Evolutionary conservation across 2,329 filamentous ascomycete genomes (phyloP), one percentile per base, ranked within the genome.

Genomic region (Colletotrichum sp.): DNA sequence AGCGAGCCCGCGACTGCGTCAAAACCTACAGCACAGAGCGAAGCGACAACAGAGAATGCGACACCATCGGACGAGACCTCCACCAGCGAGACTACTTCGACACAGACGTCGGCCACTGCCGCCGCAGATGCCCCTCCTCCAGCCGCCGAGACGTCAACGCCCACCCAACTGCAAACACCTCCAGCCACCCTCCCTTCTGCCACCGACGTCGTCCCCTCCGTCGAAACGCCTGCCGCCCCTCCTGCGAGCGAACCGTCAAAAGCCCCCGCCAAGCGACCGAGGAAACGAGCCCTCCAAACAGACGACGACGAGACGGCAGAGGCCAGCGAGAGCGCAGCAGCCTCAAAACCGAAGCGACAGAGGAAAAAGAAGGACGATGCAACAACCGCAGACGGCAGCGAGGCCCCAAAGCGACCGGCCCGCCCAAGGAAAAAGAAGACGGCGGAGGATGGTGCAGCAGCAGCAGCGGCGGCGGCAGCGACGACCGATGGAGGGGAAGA

Each of bases 361-460:
- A 64, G 77, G 25, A 78, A 76, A 25, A 76, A 62, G 56, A 76
- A 73, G n/a, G 66, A 71, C 15, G 28, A 52, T 9, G n/a, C 48
- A 78, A 32, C 73, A 55, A 15, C 78, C 32, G 61, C 74, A 36
- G 52, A 66, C 15, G 34, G 39, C 7, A 39, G 52, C 15, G 74
- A 70, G 34, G 30, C 58, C 27, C 65, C 69, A 62, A 71, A 76
- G 69, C 74, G 61, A 52, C 69, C 43, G 65, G 30, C 74, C 36
- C n/a, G 55, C 77, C n/a, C 79, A 77, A 68, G 80, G 27, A 77
- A 74, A 30, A 78, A 72, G 43, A 78, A 48, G 52, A 64, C 69
- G 13, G n/a, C 48, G 52, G 70, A 65, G n/a, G 74, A 77, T 10
- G 74, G 66, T 5, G 62, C 80, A 5, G 15, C 58, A 22, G 15